Evolutionary conservation across 176 grass and related monocot species (phyloP), one percentile per base, ranked within the genome.

Genomic region (Carex parvula): DNA sequence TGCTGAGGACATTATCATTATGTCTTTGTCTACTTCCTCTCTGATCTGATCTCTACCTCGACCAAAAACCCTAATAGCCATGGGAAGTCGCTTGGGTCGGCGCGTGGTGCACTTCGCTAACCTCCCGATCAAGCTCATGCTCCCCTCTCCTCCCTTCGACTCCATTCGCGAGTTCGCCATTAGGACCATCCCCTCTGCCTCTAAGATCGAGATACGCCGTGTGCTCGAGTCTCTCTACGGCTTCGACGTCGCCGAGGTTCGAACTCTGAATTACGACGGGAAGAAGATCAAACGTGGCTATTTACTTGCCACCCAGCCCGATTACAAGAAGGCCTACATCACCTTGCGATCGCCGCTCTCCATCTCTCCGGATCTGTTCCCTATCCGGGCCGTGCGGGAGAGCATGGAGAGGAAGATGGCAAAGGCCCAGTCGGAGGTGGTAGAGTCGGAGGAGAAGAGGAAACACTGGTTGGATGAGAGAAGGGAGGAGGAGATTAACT

Each of bases 251-350:
- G 95, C 95, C 81, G 90, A 98, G 53, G 92, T 98, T 33, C 90
- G 95, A 71, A 98, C 95, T 39, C 81, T 94, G 20, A 98, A 98
- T 87, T 92, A 94, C 90, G 92, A 98, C 79, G 95, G 95, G 0
- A 98, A 98, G 90, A 94, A 92, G 87, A 44, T 84, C 48, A 90
- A 84, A 56, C 86, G 92, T 21, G 92, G 90, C 0, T 69, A 82
- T 67, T 84, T 88, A 61, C 87, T 94, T 35, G 84, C 90, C 18
- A 86, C 92, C 81, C 92, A 98, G 71, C 92, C 92, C 22, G 95
- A 98, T 88, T 98, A 93, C 87, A 98, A 98, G 89, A 98, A 98
- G 95, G 92, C 95, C 60, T 98, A 94, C 84, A 72, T 98, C 89
- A 98, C 95, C 30, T 91, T 98, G 75, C 78, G 46, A 35, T 71